Evolutionary conservation across 169 alveolate species (phyloP).

Genomic region (Babesia bovis): DNA sequence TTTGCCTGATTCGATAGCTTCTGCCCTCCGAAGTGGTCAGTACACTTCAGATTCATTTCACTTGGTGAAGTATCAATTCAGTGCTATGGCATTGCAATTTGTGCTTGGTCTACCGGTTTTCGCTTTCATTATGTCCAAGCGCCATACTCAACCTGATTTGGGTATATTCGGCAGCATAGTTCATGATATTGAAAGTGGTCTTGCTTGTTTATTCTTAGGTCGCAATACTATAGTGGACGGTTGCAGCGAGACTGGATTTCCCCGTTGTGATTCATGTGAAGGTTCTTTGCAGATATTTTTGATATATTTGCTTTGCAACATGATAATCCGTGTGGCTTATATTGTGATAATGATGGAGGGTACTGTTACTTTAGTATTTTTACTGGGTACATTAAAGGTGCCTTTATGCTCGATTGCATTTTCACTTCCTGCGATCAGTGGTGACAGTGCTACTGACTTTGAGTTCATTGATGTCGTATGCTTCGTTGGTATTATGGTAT

Average conservation of each 20-base stretch:
- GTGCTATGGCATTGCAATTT: slow-evolving; percentile 22
- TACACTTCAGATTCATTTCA: slow-evolving; percentile 53
- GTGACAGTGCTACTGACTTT: slow-evolving; percentile 55
- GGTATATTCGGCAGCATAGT: slow-evolving; percentile 12
- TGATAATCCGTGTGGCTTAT: slow-evolving; percentile 47
- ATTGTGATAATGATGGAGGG: slow-evolving; percentile 67
- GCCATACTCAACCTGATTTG: slow-evolving; percentile 8
- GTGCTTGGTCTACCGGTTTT: slow-evolving; percentile 33
- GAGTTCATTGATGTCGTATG: slow-evolving; percentile 48
- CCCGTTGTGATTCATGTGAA: slow-evolving; percentile 55
- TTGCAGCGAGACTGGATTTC: slow-evolving; percentile 36
- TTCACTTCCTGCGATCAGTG: slow-evolving; percentile 51
- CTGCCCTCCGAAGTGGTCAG: slow-evolving; percentile 58
- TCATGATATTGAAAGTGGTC: slow-evolving; percentile 26
- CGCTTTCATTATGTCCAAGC: neutral
- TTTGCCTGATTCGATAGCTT: slow-evolving; percentile 58
- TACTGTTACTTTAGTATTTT: slow-evolving; percentile 53
- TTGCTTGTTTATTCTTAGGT: slow-evolving; percentile 48
- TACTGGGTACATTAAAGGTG: slow-evolving; percentile 59
- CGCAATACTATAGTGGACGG: slow-evolving; percentile 54
- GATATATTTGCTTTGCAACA: slow-evolving; percentile 46
- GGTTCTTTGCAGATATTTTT: slow-evolving; percentile 31
- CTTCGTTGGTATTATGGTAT: slow-evolving; percentile 53
- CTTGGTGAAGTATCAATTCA: slow-evolving; percentile 53
- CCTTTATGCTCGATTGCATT: slow-evolving; percentile 69